Conservation (phyloP, 495 filamentous ascomycete genomes). For the Neurospora sp. region DNA sequence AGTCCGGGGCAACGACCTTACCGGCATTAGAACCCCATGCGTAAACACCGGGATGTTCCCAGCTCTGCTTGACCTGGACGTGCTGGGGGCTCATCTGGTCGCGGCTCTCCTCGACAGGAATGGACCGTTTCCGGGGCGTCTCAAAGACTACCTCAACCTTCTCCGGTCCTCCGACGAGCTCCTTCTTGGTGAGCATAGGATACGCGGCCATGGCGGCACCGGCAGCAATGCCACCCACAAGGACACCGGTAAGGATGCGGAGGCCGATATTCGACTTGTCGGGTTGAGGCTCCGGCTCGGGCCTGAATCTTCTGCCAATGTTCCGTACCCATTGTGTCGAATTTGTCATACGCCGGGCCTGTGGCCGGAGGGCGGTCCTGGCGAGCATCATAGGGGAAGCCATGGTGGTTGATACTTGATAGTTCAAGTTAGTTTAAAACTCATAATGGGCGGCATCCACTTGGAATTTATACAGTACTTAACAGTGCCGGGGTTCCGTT, state of each 20-base stretch:
- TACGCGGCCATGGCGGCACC: slow-evolving; percentile 22
- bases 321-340: slow-evolving; percentile 24
- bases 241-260: slow-evolving; percentile 9
- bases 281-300: slow-evolving; percentile 1
- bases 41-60: slow-evolving; percentile 85
- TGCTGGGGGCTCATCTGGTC: slow-evolving; percentile 68
- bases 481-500: background rate
- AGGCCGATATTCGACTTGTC: background rate
- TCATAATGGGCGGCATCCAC: background rate
- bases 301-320: slow-evolving; percentile 8
- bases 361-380: slow-evolving; percentile 12
- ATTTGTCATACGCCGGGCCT: background rate
- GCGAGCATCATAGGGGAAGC: slow-evolving; percentile 11
- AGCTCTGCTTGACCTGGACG: slow-evolving; percentile 75
- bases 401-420: slow-evolving; percentile 9
- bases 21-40: slow-evolving; percentile 89
- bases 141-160: slow-evolving; percentile 50
- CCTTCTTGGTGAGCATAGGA: slow-evolving; percentile 2
- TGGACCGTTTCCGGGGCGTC: slow-evolving; percentile 39
- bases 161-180: slow-evolving; percentile 1
- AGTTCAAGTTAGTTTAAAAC: background rate
- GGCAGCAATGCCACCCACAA: slow-evolving; percentile 17
- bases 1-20: slow-evolving; percentile 74
- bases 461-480: background rate
- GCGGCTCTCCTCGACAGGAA: slow-evolving; percentile 56